These are phyloP conservation scores for Colletotrichum sp. DNA, from an alignment of 2,329 filamentous ascomycete genomes.

Conservation along the genomic window DNA sequence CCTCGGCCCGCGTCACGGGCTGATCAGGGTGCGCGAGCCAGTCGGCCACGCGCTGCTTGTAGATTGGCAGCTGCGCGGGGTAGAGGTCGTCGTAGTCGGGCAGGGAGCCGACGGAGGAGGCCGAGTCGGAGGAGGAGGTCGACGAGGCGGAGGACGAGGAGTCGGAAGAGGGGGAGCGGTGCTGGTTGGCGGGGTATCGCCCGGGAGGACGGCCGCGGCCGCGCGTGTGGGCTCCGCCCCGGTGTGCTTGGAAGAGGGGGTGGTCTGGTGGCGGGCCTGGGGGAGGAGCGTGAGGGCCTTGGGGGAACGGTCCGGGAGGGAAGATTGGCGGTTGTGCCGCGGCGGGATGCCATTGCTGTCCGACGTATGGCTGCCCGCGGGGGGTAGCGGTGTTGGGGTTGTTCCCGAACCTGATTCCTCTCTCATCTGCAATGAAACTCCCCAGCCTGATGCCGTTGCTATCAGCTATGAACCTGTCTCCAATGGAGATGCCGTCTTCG, in stretches of 20 bases:
- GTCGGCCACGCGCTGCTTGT: slow-evolving; percentile 45
- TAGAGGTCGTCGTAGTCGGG: slow-evolving; percentile 57
- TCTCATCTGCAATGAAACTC: slow-evolving; percentile 44
- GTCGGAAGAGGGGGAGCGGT: slow-evolving; percentile 36
- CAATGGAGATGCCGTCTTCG: slow-evolving; percentile 47
- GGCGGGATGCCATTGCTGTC: neutral
- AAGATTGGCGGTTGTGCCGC: neutral
- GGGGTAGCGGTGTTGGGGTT: slow-evolving; percentile 5
- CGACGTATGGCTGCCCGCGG: slow-evolving; percentile 3
- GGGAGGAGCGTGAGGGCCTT: neutral
- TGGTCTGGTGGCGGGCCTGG: slow-evolving; percentile 19
- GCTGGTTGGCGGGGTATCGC: slow-evolving; percentile 20
- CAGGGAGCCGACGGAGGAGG: slow-evolving; percentile 55
- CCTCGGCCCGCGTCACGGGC: slow-evolving; percentile 49
- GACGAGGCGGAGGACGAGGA: slow-evolving; percentile 39
- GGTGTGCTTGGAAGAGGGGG: neutral
- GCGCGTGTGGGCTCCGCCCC: slow-evolving; percentile 3
- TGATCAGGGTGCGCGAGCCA: slow-evolving; percentile 58
- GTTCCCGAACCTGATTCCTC: slow-evolving; percentile 37
- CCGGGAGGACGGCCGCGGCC: slow-evolving; percentile 6
- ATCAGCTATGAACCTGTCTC: slow-evolving; percentile 48
- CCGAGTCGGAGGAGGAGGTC: slow-evolving; percentile 37
- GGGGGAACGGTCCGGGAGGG: neutral
- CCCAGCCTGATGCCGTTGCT: slow-evolving; percentile 51
- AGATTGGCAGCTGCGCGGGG: slow-evolving; percentile 52